These are phyloP conservation scores for Hypoxylon crocopeplum DNA, from an alignment of 495 filamentous ascomycete genomes.

Conservation along the genomic window DNA sequence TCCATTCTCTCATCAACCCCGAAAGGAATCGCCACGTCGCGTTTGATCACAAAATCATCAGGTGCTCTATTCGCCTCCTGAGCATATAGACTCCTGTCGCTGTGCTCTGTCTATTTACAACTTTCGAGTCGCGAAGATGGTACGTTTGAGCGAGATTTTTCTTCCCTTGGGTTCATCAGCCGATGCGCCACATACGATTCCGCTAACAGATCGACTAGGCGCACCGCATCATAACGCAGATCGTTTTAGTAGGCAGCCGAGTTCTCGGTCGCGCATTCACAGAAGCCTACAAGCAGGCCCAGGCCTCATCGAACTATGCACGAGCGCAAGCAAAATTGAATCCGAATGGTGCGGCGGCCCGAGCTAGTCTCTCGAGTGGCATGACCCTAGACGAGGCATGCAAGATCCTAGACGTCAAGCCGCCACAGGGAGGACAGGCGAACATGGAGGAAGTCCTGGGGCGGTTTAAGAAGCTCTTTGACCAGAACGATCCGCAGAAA, in stretches of 20 bases:
- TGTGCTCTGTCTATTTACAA: neutral
- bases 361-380: constrained; percentile 64
- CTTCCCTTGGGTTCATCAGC: neutral
- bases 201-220: constrained; percentile 63
- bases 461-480: constrained; percentile 94
- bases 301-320: constrained; percentile 82
- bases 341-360: constrained; percentile 47
- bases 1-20: constrained; percentile 4
- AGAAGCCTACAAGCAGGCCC: constrained; percentile 90
- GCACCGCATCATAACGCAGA: constrained; percentile 92
- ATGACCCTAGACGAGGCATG: constrained; percentile 95
- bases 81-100: neutral
- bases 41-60: neutral
- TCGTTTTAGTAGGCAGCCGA: constrained; percentile 85
- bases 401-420: constrained; percentile 96
- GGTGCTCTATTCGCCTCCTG: neutral
- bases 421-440: constrained; percentile 76
- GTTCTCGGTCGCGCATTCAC: constrained; percentile 92
- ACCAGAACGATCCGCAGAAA: constrained; percentile 90
- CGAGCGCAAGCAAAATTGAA: constrained; percentile 64
- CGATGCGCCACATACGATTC: constrained; percentile 12
- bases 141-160: constrained; percentile 13
- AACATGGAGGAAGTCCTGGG: constrained; percentile 79
- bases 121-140: constrained; percentile 16
- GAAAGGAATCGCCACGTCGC: neutral